Conservation (phyloP, 352 stramenopile genomes). For the Pythium coloratum region DNA sequence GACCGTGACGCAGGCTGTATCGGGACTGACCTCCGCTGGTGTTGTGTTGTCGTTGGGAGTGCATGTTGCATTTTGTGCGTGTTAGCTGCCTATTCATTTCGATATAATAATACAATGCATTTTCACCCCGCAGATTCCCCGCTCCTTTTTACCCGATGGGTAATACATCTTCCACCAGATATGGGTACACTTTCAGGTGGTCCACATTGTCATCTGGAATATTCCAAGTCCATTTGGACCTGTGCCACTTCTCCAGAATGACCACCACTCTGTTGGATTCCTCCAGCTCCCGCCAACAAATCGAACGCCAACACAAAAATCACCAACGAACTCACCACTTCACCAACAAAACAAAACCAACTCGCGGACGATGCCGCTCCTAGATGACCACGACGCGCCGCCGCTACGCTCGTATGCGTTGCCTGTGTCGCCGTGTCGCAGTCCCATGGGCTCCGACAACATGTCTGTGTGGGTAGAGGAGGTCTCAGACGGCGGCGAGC, state of each 20-base stretch:
- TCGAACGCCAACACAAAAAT: background rate
- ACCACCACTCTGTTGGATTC: slow-evolving; percentile 26
- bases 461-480: slow-evolving; percentile 63
- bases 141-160: background rate
- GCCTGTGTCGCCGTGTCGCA: slow-evolving; percentile 59
- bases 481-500: slow-evolving; percentile 35
- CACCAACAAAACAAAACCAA: slow-evolving; percentile 4
- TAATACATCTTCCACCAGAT: background rate
- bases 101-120: no score
- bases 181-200: slow-evolving; percentile 22
- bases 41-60: no score
- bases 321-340: background rate
- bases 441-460: slow-evolving; percentile 46
- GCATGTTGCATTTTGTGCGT: no score
- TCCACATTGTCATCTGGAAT: slow-evolving; percentile 29
- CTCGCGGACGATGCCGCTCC: slow-evolving; percentile 7
- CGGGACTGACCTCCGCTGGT: no score
- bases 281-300: slow-evolving; percentile 6
- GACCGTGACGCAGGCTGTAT: no score
- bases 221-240: slow-evolving; percentile 12
- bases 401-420: slow-evolving; percentile 61
- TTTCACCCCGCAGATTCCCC: no score
- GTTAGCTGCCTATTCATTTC: no score
- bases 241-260: background rate
- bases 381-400: slow-evolving; percentile 13